Base-by-base conservation (phyloP, 2,329 filamentous ascomycete species). In the Trichoderma sp. region DNA sequence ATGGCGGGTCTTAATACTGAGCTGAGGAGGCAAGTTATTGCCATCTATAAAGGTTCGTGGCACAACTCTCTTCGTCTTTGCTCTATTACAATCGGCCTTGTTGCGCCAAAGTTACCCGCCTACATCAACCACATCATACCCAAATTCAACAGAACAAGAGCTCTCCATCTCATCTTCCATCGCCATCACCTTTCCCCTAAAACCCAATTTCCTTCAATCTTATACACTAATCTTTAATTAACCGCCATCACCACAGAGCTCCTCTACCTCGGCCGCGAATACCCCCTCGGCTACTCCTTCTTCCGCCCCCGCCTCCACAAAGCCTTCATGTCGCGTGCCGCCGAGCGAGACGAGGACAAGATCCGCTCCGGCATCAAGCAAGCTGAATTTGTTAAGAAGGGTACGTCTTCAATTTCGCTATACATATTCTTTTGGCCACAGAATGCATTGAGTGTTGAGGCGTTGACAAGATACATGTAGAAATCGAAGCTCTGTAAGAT, bases 371-470 rank as follows among this genome's bases (percentile, higher is more conserved):
- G 89, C 0, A 93, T 99, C 68, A 85, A 87, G 52, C 85, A 91
- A 70, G 95, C 94, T 0, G 88, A 96, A 73, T 97, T 92, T 79
- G 93, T 98, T 4, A 96, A 93, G 81, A 97, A 96, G 85, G 93
- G 93, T 93, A 19, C 14, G 13, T 24, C 47, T n/a, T 43, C 16
- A 21, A 53, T 40, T 40, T 43, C 3, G 59, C 16, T n/a, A 33
- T n/a, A 11, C 53, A 19, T 24, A 13, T 14, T 24, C 2, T n/a
- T 21, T 29, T 21, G 40, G 10, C 8, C 16, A 19, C 16, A 8
- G 3, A 19, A 58, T 49, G 31, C 33, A 11, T 14, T 4, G 1
- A 53, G 1, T 10, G 4, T 29, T n/a, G 14, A 14, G 19, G 6
- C 13, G 29, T 35, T 68, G 8, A 68, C 43, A 21, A 21, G 10